Evolutionary conservation across 108 stramenopile genomes (phyloP), one percentile per base, ranked within the genome.

Genomic region (Nannochloropsis salina): DNA sequence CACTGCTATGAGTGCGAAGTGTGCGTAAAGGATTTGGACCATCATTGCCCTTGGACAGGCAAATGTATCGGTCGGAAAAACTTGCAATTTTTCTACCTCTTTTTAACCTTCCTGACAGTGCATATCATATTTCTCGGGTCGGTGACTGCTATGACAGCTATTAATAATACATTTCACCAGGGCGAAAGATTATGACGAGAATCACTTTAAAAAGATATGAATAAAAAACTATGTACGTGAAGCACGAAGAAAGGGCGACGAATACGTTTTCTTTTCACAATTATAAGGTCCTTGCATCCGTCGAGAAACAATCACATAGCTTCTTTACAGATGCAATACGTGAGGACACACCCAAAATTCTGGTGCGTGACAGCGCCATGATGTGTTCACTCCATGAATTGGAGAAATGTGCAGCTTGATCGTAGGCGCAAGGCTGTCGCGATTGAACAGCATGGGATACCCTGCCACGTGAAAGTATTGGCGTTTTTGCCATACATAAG

Each of bases 41-140:
- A 91, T 31, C 91, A 91, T 45, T 91, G 91, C 42, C 91, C 91
- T 4, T 91, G 90, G 90, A 91, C 91, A 1, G 91, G 91, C 41
- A 90, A 91, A 85, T 91, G 91, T 85, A 91, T 91, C 80, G 91
- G 87, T 40, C 85, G 81, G 88, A 83, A 86, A 41, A 91, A 82
- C 11, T 45, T 90, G 10, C n/a, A 41, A 15, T 82, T 80, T 42
- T 90, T 90, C 82, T 86, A 82, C n/a, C 9, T 43, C 4, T 90
- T 90, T 80, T 44, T 90, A 41, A 42, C 47, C 42, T 82, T 41
- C 31, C 82, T 90, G n/a, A 9, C 22, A 22, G 79, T 86, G 11
- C 86, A 87, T 41, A n/a, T 88, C 42, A n/a, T 81, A 1, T 83
- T 87, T 15, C 87, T 90, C 2, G 85, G 81, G 6, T 31, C 11